A percentile compares a stretch with the other conserved stretches of the same genome.
phyloP scores from a whole-genome alignment of 2,329 filamentous ascomycete species.

The Chaetomium globosum region DNA sequence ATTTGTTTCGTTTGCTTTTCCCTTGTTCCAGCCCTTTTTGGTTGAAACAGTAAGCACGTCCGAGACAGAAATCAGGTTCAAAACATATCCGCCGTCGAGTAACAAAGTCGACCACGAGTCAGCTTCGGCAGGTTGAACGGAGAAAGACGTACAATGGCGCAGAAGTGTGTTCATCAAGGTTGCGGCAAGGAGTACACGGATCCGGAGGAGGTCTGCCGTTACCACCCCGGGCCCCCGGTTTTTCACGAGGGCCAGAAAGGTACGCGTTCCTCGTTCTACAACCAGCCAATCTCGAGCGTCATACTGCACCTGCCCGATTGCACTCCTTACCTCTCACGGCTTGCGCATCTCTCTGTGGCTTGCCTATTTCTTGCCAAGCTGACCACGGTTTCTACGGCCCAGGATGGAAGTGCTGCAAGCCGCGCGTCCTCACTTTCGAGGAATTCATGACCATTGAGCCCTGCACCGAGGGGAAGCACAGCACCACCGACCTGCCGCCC shows the following conservation, averaged over 20 bases:
- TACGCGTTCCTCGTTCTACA: constrained; percentile 48
- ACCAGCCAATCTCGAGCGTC: constrained; percentile 20
- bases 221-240: constrained; percentile 89
- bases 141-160: constrained; percentile 55
- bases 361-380: constrained; percentile 20
- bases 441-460: constrained; percentile 93
- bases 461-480: constrained; percentile 91
- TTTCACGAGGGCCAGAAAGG: constrained; percentile 99
- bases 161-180: constrained; percentile 95
- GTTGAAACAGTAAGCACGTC: neutral
- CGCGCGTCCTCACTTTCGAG: constrained; percentile 93
- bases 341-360: constrained; percentile 8
- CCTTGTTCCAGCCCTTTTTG: neutral
- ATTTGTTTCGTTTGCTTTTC: neutral
- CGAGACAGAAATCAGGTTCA: neutral
- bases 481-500: constrained; percentile 73
- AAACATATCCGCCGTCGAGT: neutral
- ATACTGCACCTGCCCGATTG: constrained; percentile 9
- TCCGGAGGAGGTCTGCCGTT: constrained; percentile 78
- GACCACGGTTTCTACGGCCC: constrained; percentile 19
- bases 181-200: constrained; percentile 89
- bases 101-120: neutral
- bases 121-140: neutral
- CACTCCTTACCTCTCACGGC: constrained; percentile 4
- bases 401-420: constrained; percentile 99